phyloP scores from a whole-genome alignment of 177 flowering plant genomes.

The Telopea speciosissima region DNA sequence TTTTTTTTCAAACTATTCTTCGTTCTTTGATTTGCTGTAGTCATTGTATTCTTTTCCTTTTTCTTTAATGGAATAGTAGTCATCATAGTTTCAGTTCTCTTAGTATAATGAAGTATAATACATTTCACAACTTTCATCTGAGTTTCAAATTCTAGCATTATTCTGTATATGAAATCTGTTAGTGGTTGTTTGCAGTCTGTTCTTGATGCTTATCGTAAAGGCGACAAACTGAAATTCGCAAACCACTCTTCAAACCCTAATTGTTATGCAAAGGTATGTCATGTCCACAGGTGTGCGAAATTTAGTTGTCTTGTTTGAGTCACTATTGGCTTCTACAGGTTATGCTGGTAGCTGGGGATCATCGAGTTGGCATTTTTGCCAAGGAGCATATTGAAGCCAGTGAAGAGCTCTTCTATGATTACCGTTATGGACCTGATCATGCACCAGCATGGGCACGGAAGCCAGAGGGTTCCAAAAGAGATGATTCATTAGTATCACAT shows the following conservation, averaged over 20 bases:
- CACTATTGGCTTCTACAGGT: constrained; percentile 43
- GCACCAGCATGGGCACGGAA: constrained; percentile 94
- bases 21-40: neutral
- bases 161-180: constrained; percentile 2
- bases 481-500: constrained; percentile 47
- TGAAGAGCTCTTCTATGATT: constrained; percentile 97
- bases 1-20: neutral
- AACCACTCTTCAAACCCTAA: constrained; percentile 96
- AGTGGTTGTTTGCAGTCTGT: constrained; percentile 51
- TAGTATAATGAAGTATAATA: neutral
- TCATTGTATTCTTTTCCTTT: too few relatives aligned
- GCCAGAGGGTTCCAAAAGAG: constrained; percentile 74
- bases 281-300: neutral
- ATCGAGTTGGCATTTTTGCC: constrained; percentile 96
- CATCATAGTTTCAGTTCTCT: neutral
- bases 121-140: neutral
- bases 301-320: constrained; percentile 4
- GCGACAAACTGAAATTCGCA: constrained; percentile 97
- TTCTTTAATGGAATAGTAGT: too few relatives aligned
- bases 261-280: constrained; percentile 83
- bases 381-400: constrained; percentile 85
- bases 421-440: constrained; percentile 79
- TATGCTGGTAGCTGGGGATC: constrained; percentile 97
- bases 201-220: constrained; percentile 97
- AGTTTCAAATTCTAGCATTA: neutral